Conservation (phyloP, 2,329 filamentous ascomycete species). For the Pseudogymnoascus pannorum region DNA sequence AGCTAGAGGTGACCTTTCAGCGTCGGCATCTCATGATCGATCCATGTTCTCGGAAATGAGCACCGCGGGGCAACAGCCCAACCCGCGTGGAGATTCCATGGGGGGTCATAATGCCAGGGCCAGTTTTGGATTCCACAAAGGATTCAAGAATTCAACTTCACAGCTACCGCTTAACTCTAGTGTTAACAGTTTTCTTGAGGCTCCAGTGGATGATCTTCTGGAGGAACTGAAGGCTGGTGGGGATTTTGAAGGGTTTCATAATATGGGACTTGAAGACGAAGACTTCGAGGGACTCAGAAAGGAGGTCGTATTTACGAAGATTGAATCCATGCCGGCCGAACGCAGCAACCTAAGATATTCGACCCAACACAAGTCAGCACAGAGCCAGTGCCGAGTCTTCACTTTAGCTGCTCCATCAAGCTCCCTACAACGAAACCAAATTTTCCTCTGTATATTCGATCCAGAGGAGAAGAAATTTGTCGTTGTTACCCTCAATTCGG, state of each 20-base stretch:
- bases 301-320: slow-evolving; percentile 64
- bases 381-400: slow-evolving; percentile 55
- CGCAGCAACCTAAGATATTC: slow-evolving; percentile 55
- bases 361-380: slow-evolving; percentile 44
- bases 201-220: slow-evolving; percentile 60
- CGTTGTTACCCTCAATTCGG: slow-evolving; percentile 54
- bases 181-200: slow-evolving; percentile 58
- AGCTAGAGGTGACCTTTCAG: slow-evolving; percentile 77
- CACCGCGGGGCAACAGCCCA: slow-evolving; percentile 34
- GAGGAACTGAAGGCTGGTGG: slow-evolving; percentile 58
- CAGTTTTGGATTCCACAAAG: slow-evolving; percentile 36
- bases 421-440: slow-evolving; percentile 44
- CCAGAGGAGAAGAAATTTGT: slow-evolving; percentile 59
- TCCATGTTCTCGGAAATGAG: slow-evolving; percentile 70
- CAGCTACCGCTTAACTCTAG: slow-evolving; percentile 34
- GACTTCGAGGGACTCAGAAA: slow-evolving; percentile 63
- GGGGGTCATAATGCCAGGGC: slow-evolving; percentile 42
- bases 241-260: slow-evolving; percentile 61
- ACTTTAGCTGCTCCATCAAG: slow-evolving; percentile 56
- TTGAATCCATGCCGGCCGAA: slow-evolving; percentile 59
- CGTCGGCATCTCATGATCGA: slow-evolving; percentile 62
- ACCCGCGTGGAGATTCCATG: slow-evolving; percentile 56
- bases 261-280: slow-evolving; percentile 66
- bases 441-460: slow-evolving; percentile 65
- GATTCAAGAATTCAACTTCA: slow-evolving; percentile 27